These are phyloP conservation scores for Bimuria novae-zelandiae DNA, from an alignment of 2,329 filamentous ascomycete genomes.

Conservation along the genomic window DNA sequence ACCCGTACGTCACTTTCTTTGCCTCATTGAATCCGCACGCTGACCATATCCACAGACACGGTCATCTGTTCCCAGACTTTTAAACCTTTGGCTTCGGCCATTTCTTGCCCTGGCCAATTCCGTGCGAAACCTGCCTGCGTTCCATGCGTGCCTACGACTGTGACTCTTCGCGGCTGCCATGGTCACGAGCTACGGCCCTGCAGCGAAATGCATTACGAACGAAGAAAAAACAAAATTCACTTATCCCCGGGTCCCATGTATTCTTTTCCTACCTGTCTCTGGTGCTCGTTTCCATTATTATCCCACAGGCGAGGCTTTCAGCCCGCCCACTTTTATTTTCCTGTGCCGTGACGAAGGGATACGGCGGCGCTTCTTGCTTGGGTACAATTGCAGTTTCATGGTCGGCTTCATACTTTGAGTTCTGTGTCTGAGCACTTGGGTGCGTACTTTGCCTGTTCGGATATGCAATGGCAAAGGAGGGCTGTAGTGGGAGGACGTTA, in stretches of 20 bases:
- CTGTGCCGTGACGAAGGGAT: constrained; percentile 1
- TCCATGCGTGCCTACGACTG: neutral
- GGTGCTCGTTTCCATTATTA: neutral
- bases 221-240: neutral
- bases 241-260: constrained; percentile 1
- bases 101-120: neutral
- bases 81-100: constrained; percentile 8
- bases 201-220: constrained; percentile 4
- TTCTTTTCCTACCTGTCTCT: constrained; percentile 7
- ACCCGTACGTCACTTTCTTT: constrained; percentile 71
- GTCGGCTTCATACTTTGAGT: neutral
- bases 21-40: neutral
- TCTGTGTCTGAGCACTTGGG: neutral
- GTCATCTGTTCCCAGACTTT: constrained; percentile 29
- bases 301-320: constrained; percentile 1
- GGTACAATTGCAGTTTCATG: neutral
- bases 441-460: neutral
- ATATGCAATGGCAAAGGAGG: too few species aligned
- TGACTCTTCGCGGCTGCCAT: neutral
- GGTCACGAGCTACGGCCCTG: constrained; percentile 5
- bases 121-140: constrained; percentile 1
- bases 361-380: neutral
- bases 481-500: neutral
- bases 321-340: neutral
- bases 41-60: constrained; percentile 20